Base-by-base conservation (phyloP, 805 yeast genomes). In the Metschnikowia amazonensis region DNA sequence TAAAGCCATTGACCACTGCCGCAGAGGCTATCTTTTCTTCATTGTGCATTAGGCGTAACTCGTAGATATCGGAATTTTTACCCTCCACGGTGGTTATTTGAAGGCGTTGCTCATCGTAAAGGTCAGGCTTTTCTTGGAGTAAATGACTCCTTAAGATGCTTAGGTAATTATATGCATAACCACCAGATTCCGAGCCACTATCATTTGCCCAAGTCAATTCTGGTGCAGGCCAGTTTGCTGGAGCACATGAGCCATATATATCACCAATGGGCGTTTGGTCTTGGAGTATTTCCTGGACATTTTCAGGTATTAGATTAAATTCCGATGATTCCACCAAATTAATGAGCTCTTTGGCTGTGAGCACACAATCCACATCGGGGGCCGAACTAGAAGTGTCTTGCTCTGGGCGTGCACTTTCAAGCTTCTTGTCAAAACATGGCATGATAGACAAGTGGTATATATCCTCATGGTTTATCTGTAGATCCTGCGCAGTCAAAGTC, bases 371-470 rank as follows among this genome's bases (percentile, higher is more conserved):
- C 10, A 94, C 97, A 58, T 89, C 96, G 4, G 55, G 48, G 3
- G 52, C 35, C 2, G 36, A 5, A n/a, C 32, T 17, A 3, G 44
- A 42, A 2, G 35, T 16, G 3, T 51, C 54, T 4, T 45, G 36
- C 52, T 88, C 96, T 0, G 86, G 83, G 50, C 98, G 75, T 3
- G 96, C 89, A 23, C 97, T 94, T 67, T 94, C 99, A 34, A 90
- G 74, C 64, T 94, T 94, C 67, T 94, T 94, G 64, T 94, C 99
- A 63, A 94, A 94, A 58, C 98, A 92, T 1, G 99, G 98, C 98
- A 92, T 92, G 17, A 94, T 72, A 6, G 94, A 78, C 44, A 94
- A 66, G 62, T 92, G 97, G 60, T 88, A 94, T 0, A 89, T 66
- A 2, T 76, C 57, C 0, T 68, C 59, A 10, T 69, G 59, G 14